Evolutionary conservation across 345 rosid genomes (phyloP), one percentile per base, ranked within the genome.

Genomic region (Excoecaria agallocha): DNA sequence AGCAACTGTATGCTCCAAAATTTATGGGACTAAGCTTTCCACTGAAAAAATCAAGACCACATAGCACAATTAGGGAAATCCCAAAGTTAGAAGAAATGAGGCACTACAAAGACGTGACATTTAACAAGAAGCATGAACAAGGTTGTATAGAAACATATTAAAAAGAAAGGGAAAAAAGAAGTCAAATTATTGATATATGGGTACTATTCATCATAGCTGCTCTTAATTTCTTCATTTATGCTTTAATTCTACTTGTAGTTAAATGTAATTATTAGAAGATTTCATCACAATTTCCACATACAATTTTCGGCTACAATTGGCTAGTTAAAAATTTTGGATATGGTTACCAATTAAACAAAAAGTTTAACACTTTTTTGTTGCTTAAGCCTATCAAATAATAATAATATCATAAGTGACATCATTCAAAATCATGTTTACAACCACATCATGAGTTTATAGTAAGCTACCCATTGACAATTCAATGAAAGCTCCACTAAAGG

Each of bases 1-100:
- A 73, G 76, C 80, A 80, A 81, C 65, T 73, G 78, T 80, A 75
- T 75, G 86, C 75, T 81, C 80, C 84, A 82, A 78, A 79, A 76
- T 59, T 73, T 79, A n/a, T 69, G 70, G 70, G 61, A 59, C 81
- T 56, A 73, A 50, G 70, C 80, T 64, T 72, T 70, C 65, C 83
- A 78, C 87, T 85, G 87, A 83, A 75, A n/a, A 74, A 63, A 69
- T 16, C 73, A 76, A 30, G 22, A 52, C 46, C 52, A 24, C 45
- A 69, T 35, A 12, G 61, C 30, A 65, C 20, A 17, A 65, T 56
- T 78, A 79, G 49, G 57, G 25, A 74, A 30, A 5, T n/a, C 11
- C 56, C 50, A 25, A 43, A 43, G 48, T 10, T 43, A 43, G 48
- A 30, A 30, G 30, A 30, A 30, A 30, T 30, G 30, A 30, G 30